Evolutionary conservation across 768 basidiomycete species (phyloP), one percentile per base, ranked within the genome.

Genomic region (Hemileccinum rubropunctum): DNA sequence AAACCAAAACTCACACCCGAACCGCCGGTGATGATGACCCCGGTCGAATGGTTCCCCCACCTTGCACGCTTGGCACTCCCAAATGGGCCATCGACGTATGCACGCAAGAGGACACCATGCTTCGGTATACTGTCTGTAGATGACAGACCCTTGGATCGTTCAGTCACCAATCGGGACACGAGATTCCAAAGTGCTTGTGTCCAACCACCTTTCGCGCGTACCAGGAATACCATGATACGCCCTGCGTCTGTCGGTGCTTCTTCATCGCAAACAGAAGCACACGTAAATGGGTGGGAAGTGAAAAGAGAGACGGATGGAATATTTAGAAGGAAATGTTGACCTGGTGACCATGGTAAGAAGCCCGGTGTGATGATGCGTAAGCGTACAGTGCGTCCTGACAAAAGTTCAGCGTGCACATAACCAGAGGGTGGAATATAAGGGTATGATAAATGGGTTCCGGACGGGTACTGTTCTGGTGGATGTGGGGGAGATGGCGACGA

Each of bases 1-100:
- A 84, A 59, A 5, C 81, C 86, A 60, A 86, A 91, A 51, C 80
- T 81, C n/a, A 88, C 82, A 4, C 88, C 88, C 0, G 83, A 83
- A 17, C 88, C 88, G 13, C 88, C 89, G 1, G 79, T 76, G 42
- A 90, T 74, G 58, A 91, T 76, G 33, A 86, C 48, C 4, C 81
- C 76, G 2, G 77, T 78, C 28, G 84, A 79, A 64, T 84, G 73
- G 32, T 72, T 65, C 7, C 73, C 76, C 84, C 86, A 91, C 33
- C 69, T 58, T 4, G 76, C 78, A 11, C 88, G 71, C 4, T 71
- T 75, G 0, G 83, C 72, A 23, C 83, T 85, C 4, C 88, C 88
- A 56, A 81, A 82, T 4, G 88, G 86, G 1, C 85, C 83, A 46
- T 87, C 85, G 1, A 88, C 74, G 55, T 72, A 77, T 36, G 80